Evolutionary conservation across 768 basidiomycete genomes (phyloP).

Genomic region (Termitomyces eurrhizus): DNA sequence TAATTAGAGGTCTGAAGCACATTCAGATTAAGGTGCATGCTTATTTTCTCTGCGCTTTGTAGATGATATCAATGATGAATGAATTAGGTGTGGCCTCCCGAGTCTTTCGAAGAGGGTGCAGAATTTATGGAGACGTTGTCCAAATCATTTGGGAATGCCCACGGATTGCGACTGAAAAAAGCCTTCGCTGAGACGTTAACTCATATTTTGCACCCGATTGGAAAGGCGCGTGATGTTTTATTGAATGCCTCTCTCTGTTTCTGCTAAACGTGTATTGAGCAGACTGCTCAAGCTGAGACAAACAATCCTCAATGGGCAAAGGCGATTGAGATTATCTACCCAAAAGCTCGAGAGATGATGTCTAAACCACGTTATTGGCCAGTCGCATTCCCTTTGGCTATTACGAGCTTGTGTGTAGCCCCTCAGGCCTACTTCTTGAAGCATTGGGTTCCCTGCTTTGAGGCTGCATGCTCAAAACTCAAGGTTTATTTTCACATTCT

Average conservation of each 20-base stretch:
- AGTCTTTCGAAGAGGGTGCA: constrained; percentile 89
- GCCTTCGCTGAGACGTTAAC: constrained; percentile 83
- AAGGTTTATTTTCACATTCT: constrained; percentile 49
- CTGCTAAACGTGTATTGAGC: constrained; percentile 4
- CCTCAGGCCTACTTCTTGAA: constrained; percentile 82
- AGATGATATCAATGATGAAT: not conserved
- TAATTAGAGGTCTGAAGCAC: constrained; percentile 77
- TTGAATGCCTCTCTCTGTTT: not conserved
- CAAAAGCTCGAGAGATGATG: constrained; percentile 82
- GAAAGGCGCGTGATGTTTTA: constrained; percentile 52
- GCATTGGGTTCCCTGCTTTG: constrained; percentile 75
- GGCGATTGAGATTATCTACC: constrained; percentile 80
- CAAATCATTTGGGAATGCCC: constrained; percentile 77
- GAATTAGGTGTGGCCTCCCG: constrained; percentile 83
- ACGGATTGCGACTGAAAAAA: constrained; percentile 78
- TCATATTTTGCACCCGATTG: constrained; percentile 78
- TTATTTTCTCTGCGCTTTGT: not conserved
- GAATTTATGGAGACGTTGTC: constrained; percentile 87
- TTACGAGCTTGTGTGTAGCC: constrained; percentile 83
- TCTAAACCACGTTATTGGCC: constrained; percentile 88
- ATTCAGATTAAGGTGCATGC: constrained; percentile 72
- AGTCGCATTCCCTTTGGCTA: constrained; percentile 78
- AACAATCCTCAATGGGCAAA: constrained; percentile 95
- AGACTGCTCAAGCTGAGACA: constrained; percentile 95
- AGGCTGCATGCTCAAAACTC: constrained; percentile 67